These are phyloP conservation scores for Mediolabrus comicus DNA, from an alignment of 108 stramenopile species.

Conservation along the genomic window DNA sequence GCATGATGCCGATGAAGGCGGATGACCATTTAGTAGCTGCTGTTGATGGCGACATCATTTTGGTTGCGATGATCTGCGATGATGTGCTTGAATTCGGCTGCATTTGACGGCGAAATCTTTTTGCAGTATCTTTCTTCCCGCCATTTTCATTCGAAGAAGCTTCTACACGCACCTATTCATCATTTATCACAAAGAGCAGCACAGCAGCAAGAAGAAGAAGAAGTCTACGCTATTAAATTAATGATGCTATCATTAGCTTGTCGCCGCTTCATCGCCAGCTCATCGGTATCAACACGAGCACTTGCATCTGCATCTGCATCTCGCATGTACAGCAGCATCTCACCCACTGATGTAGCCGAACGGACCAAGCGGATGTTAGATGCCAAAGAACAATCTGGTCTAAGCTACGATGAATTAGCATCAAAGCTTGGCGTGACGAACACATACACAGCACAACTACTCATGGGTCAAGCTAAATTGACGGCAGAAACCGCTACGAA, in stretches of 20 bases:
- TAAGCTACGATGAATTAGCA: slow-evolving; percentile 64
- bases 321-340: slow-evolving; percentile 23
- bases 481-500: slow-evolving; percentile 44
- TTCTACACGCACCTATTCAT: no score
- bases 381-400: slow-evolving; percentile 45
- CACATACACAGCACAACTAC: slow-evolving; percentile 66
- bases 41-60: background rate
- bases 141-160: no score
- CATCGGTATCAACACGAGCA: background rate
- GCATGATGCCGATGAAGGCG: background rate
- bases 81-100: no score
- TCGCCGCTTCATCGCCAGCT: background rate
- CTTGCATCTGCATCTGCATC: background rate
- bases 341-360: slow-evolving; percentile 40
- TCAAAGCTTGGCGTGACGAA: slow-evolving; percentile 65
- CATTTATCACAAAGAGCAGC: no score
- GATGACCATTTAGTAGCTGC: background rate
- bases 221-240: no score
- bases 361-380: slow-evolving; percentile 52
- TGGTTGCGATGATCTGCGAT: no score
- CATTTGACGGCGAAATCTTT: no score
- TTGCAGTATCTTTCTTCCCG: no score
- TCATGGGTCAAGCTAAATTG: slow-evolving; percentile 71
- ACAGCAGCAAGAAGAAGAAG: no score
- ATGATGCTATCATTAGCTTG: background rate